phyloP scores from a whole-genome alignment of 2,329 filamentous ascomycete species.

The Coleophoma eucalyptorum region DNA sequence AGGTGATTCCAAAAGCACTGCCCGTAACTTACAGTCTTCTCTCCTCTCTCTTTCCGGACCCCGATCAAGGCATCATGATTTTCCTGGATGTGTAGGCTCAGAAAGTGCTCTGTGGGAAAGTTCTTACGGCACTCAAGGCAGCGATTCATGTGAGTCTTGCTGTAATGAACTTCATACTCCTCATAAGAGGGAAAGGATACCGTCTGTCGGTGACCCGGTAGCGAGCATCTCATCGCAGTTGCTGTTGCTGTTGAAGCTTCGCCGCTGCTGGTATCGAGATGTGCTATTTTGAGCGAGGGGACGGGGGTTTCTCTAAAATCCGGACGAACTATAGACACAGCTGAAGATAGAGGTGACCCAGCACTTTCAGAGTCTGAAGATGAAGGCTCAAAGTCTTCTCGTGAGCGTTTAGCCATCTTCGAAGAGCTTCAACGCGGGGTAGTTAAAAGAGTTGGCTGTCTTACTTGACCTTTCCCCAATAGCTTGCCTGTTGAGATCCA shows the following conservation, averaged over 20 bases:
- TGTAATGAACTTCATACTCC: slow-evolving; percentile 86
- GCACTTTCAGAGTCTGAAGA: slow-evolving; percentile 28
- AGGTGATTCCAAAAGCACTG: not conserved
- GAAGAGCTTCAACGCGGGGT: slow-evolving; percentile 26
- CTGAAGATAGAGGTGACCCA: slow-evolving; percentile 15
- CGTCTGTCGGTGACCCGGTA: slow-evolving; percentile 73
- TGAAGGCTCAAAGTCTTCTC: slow-evolving; percentile 42
- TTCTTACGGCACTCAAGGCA: slow-evolving; percentile 84
- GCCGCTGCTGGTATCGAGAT: slow-evolving; percentile 46
- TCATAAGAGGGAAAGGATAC: slow-evolving; percentile 70
- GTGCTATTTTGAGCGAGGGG: slow-evolving; percentile 50
- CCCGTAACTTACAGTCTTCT: slow-evolving; percentile 67
- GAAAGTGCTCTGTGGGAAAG: slow-evolving; percentile 78
- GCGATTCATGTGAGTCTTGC: slow-evolving; percentile 74
- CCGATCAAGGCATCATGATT: slow-evolving; percentile 80
- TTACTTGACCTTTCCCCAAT: not conserved
- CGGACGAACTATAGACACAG: slow-evolving; percentile 20
- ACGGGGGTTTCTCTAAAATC: slow-evolving; percentile 9
- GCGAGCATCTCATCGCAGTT: slow-evolving; percentile 67
- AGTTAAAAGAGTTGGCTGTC: slow-evolving; percentile 21
- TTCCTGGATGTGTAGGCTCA: slow-evolving; percentile 84
- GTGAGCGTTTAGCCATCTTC: slow-evolving; percentile 58
- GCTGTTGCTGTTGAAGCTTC: slow-evolving; percentile 13
- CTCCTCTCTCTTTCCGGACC: slow-evolving; percentile 71
- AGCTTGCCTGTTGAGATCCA: too few relatives aligned